These are phyloP conservation scores for Camellia lanceoleosa DNA, from an alignment of 148 eudicot genomes.

Conservation along the genomic window DNA sequence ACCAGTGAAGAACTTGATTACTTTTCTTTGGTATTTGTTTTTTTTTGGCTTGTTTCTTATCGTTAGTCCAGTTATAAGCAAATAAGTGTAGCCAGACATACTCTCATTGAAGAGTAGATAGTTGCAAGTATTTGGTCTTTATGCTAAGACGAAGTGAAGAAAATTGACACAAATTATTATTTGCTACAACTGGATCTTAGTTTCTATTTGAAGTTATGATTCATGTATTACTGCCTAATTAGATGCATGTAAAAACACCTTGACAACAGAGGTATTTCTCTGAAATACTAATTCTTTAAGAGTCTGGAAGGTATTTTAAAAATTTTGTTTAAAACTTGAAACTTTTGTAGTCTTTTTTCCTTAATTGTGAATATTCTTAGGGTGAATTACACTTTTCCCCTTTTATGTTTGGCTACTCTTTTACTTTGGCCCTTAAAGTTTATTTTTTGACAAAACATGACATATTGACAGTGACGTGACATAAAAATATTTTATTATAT, in stretches of 20 bases:
- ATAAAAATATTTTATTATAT: too few relatives aligned
- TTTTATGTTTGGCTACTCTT: not conserved
- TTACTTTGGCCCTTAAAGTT: not conserved
- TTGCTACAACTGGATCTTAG: not conserved
- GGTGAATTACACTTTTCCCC: too few relatives aligned
- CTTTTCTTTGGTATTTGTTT: slow-evolving; percentile 1
- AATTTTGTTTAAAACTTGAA: not conserved
- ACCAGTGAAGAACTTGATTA: not conserved
- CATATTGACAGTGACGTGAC: too few relatives aligned
- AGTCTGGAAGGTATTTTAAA: not conserved
- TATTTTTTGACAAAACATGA: too few relatives aligned
- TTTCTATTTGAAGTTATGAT: not conserved
- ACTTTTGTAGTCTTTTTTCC: not conserved
- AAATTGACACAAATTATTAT: not conserved
- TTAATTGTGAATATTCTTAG: not conserved
- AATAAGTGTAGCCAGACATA: not conserved
- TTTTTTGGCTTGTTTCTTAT: not conserved
- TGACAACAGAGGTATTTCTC: not conserved
- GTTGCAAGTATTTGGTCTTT: not conserved
- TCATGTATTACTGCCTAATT: not conserved
- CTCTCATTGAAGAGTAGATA: not conserved
- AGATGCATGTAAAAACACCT: not conserved
- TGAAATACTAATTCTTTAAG: not conserved
- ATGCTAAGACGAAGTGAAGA: not conserved
- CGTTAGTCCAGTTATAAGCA: not conserved